Evolutionary conservation across 805 yeast species (phyloP).

Genomic region (Monosporozyma aerobia): DNA sequence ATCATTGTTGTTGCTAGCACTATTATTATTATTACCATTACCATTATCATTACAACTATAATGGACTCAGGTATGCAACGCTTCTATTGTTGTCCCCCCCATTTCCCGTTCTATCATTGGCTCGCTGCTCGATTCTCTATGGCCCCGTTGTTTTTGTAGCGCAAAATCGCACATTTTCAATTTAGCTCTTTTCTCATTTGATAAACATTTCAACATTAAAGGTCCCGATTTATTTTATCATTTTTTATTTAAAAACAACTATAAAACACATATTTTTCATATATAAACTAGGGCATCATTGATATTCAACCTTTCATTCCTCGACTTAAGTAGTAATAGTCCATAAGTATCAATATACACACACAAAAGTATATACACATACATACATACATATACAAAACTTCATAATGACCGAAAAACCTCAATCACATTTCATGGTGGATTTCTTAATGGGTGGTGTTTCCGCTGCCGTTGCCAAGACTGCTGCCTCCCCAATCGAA

Average conservation of each 20-base stretch:
- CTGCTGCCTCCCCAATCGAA: slow-evolving; percentile 97
- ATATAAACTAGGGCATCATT: background rate
- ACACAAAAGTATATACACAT: background rate
- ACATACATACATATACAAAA: background rate
- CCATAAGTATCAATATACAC: too few species aligned
- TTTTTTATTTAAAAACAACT: background rate
- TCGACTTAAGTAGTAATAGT: too few species aligned
- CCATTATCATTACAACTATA: background rate
- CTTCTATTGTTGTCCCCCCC: background rate
- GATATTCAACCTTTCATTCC: background rate
- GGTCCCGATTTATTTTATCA: background rate
- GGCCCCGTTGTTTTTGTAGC: background rate
- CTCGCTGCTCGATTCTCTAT: background rate
- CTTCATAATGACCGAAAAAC: slow-evolving; percentile 20
- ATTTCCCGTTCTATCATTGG: background rate
- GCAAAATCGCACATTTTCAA: background rate
- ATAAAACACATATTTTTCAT: background rate
- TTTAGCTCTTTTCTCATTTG: background rate
- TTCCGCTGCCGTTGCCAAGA: slow-evolving; percentile 97
- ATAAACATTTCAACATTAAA: background rate
- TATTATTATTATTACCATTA: too few species aligned
- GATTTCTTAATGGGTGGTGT: slow-evolving; percentile 91
- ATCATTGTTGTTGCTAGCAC: too few species aligned
- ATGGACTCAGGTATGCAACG: background rate
- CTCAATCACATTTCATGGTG: slow-evolving; percentile 39